These are phyloP conservation scores for Sporobolomyces phaffii DNA, from an alignment of 768 basidiomycete genomes.

Conservation along the genomic window DNA sequence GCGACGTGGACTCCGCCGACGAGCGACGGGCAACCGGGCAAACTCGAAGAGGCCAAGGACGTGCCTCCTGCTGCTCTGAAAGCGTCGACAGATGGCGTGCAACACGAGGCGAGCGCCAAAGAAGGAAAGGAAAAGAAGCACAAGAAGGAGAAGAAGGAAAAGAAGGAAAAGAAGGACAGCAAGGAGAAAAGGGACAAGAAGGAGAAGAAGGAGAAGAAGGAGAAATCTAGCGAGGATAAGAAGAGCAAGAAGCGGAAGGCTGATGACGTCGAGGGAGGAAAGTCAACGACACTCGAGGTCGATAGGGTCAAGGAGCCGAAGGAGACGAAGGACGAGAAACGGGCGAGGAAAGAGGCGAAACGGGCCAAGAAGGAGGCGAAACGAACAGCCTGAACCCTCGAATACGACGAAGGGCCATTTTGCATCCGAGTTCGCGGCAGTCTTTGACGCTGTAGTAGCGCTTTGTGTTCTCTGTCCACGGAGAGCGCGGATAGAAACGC, in stretches of 20 bases:
- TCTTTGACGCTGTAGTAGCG: no score
- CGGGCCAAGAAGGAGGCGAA: slow-evolving; percentile 13
- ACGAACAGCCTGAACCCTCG: no score
- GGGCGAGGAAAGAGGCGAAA: slow-evolving; percentile 6
- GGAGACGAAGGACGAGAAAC: slow-evolving; percentile 10
- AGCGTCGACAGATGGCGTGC: no score
- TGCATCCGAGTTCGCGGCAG: no score
- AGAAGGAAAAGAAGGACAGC: neutral
- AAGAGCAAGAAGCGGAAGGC: neutral
- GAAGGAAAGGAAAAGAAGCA: neutral
- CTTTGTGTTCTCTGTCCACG: no score
- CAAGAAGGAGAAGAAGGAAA: slow-evolving; percentile 2
- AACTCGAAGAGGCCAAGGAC: neutral
- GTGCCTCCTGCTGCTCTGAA: neutral
- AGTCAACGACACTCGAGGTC: no score
- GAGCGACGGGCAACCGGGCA: neutral
- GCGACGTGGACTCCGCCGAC: slow-evolving; percentile 17
- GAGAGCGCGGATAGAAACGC: no score
- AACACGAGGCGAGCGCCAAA: neutral
- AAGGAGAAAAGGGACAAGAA: neutral
- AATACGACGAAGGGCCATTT: no score
- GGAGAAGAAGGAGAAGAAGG: neutral
- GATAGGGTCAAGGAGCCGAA: neutral
- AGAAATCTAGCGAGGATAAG: neutral
- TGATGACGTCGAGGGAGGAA: no score